Conservation (phyloP, 108 stramenopile species). For the Pelagomonas calceolata region DNA sequence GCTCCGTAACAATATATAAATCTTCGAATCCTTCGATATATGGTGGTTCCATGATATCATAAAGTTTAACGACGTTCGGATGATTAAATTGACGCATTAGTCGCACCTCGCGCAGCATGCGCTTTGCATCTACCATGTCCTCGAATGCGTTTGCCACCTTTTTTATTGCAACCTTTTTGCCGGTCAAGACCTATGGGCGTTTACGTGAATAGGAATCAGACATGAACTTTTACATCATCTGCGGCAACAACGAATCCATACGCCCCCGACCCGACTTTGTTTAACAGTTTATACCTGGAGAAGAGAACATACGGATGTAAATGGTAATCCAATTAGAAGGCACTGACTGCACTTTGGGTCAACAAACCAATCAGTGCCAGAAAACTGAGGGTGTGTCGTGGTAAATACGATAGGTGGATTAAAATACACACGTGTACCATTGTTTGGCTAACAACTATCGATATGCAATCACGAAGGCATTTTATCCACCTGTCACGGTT, state of each 20-base stretch:
- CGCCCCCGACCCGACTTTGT: slow-evolving; percentile 53
- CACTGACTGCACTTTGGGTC: not conserved
- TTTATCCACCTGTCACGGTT: not conserved
- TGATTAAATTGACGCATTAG: slow-evolving; percentile 51
- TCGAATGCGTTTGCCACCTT: slow-evolving; percentile 91
- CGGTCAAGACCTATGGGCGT: not conserved
- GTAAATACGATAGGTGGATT: no score
- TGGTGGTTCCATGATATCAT: slow-evolving; percentile 36
- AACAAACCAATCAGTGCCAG: not conserved
- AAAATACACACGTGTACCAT: not conserved
- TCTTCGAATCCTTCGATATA: slow-evolving; percentile 49
- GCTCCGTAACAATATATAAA: slow-evolving; percentile 48
- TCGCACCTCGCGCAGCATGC: slow-evolving; percentile 92
- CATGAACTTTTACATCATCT: not conserved
- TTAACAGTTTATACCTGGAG: slow-evolving; percentile 38
- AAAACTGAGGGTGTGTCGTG: not conserved
- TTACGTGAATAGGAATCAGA: not conserved
- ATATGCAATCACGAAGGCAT: not conserved
- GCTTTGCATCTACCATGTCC: slow-evolving; percentile 97
- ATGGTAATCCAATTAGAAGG: no score
- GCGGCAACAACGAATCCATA: slow-evolving; percentile 51
- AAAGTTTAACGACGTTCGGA: slow-evolving; percentile 42
- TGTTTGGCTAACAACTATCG: not conserved
- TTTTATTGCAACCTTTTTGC: slow-evolving; percentile 85
- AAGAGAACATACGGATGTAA: no score